These are phyloP conservation scores for Neonectria neomacrospora DNA, from an alignment of 2,329 filamentous ascomycete genomes.

Conservation along the genomic window DNA sequence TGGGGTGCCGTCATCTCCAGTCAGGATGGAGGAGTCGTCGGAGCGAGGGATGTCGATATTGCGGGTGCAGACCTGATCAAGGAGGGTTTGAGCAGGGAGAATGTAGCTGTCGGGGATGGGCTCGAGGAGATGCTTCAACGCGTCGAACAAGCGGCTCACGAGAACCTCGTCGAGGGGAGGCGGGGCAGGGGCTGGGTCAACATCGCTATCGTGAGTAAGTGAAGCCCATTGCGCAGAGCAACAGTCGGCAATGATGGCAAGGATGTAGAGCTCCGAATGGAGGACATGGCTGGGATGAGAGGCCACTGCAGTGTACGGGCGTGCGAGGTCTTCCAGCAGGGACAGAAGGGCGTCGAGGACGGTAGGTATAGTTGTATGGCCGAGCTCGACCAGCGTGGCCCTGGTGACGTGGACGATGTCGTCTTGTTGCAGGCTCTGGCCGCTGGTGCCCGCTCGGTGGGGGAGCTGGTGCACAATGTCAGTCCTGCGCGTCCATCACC, in stretches of 20 bases:
- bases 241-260: slow-evolving; percentile 72
- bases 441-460: slow-evolving; percentile 69
- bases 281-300: slow-evolving; percentile 69
- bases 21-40: slow-evolving; percentile 31
- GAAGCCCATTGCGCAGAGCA: slow-evolving; percentile 70
- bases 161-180: slow-evolving; percentile 61
- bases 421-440: slow-evolving; percentile 68
- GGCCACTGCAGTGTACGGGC: slow-evolving; percentile 62
- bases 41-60: slow-evolving; percentile 50
- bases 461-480: slow-evolving; percentile 66
- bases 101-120: slow-evolving; percentile 68
- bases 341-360: slow-evolving; percentile 68
- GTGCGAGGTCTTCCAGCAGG: slow-evolving; percentile 68
- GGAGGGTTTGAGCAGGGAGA: slow-evolving; percentile 66
- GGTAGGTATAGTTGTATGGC: slow-evolving; percentile 61
- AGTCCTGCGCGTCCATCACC: slow-evolving; percentile 23
- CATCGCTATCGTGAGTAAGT: slow-evolving; percentile 47
- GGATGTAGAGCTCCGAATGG: slow-evolving; percentile 72
- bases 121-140: slow-evolving; percentile 66
- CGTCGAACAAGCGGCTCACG: slow-evolving; percentile 65
- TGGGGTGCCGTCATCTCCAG: slow-evolving; percentile 29
- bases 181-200: slow-evolving; percentile 41
- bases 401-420: slow-evolving; percentile 70
- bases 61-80: slow-evolving; percentile 61
- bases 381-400: slow-evolving; percentile 70